Evolutionary conservation across 2,329 filamentous ascomycete genomes (phyloP), one percentile per base, ranked within the genome.

Genomic region (Hypocreales sp.): DNA sequence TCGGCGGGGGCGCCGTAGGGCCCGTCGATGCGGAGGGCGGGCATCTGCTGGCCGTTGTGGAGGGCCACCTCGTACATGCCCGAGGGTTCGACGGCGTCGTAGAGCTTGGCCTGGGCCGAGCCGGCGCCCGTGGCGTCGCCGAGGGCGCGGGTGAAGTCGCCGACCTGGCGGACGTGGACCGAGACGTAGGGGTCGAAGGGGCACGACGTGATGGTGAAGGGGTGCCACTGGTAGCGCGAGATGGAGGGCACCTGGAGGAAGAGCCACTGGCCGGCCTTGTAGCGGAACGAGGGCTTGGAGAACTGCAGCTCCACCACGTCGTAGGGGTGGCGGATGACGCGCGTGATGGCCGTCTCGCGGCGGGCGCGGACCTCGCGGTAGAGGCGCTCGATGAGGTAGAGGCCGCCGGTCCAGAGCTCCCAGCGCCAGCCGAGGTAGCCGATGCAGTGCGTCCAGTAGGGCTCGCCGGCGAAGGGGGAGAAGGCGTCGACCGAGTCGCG

Each of bases 41-140:
- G 90, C 86, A 95, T 94, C 45, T 79, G 70, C 48, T 94, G 81
- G 16, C 87, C 87, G 46, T 93, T 87, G 50, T 87, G 75, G 5
- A 95, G 72, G 11, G 87, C 90, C 17, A 98, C 82, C 53, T 98
- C 90, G 64, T 94, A 98, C 81, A 95, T 93, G 27, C 86, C 87
- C 60, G 82, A 79, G 1, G 83, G 84, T 44, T 95, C 87, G 17
- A 94, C 73, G 27, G 75, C 78, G 29, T 93, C 82, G 50, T 93
- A 90, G 24, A 94, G 71, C 56, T 92, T 87, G 27, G 79, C 67
- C 53, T 95, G 87, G 1, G 84, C 78, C 5, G 70, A 61, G 40
- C 87, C 90, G 17, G 87, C 90, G 50, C 90, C 90, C n/a, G 95
- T 71, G 8, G 87, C 82, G 42, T 94, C 82, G 48, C 84, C 90